Conservation (phyloP, 805 yeast genomes). For the Ogataea saltuana region DNA sequence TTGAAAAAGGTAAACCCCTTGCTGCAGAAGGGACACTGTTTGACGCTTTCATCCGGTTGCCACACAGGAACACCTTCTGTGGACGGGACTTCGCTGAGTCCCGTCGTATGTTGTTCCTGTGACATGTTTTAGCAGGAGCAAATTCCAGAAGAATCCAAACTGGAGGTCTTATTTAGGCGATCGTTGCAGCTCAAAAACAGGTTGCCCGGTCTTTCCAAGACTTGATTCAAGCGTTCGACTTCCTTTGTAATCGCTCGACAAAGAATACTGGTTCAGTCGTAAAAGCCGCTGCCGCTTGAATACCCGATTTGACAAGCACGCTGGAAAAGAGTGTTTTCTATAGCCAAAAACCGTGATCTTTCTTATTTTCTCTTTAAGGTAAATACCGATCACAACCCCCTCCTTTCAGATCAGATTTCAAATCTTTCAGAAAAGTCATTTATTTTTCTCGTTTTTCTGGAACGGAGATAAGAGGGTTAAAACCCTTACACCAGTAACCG, state of each 20-base stretch:
- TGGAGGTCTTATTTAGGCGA: background rate
- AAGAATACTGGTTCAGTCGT: too few relatives aligned
- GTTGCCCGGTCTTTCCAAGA: too few relatives aligned
- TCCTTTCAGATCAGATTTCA: background rate
- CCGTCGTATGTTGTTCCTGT: background rate
- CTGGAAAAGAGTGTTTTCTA: too few relatives aligned
- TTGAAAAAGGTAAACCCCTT: slow-evolving; percentile 55
- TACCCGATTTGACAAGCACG: too few relatives aligned
- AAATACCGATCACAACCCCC: too few relatives aligned
- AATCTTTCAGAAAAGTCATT: background rate
- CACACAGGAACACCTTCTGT: slow-evolving; percentile 49
- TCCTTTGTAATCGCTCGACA: too few relatives aligned
- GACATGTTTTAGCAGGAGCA: background rate
- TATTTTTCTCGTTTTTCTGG: background rate
- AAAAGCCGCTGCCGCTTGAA: too few relatives aligned
- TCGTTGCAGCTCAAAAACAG: background rate
- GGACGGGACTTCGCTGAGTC: slow-evolving; percentile 5
- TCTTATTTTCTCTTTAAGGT: too few relatives aligned
- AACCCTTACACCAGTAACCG: slow-evolving; percentile 12
- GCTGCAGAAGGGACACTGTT: slow-evolving; percentile 56
- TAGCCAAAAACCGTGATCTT: too few relatives aligned
- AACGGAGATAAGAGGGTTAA: background rate
- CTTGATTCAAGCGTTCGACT: too few relatives aligned
- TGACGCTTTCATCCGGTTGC: slow-evolving; percentile 66
- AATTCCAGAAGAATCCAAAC: too few relatives aligned